These are phyloP conservation scores for Hyaloscypha variabilis DNA, from an alignment of 495 filamentous ascomycete genomes.

Conservation along the genomic window DNA sequence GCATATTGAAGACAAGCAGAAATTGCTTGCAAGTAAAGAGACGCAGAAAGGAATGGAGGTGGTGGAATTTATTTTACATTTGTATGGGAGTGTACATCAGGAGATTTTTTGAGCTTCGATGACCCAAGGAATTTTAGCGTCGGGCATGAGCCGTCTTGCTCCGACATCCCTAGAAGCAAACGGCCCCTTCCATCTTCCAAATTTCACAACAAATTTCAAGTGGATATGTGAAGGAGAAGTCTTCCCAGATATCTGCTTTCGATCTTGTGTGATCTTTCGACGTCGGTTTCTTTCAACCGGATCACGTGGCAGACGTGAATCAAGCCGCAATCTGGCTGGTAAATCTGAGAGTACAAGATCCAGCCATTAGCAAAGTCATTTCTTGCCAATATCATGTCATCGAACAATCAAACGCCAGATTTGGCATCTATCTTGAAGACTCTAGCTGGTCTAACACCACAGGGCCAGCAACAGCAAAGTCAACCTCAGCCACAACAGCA, in stretches of 20 bases:
- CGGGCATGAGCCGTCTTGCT: neutral
- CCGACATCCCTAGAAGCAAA: neutral
- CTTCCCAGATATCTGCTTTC: neutral
- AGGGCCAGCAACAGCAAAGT: constrained; percentile 26
- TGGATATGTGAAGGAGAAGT: neutral
- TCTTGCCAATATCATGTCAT: constrained; percentile 34
- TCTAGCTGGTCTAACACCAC: constrained; percentile 45
- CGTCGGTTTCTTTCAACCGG: neutral
- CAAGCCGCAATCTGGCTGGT: neutral
- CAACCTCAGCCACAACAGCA: constrained; percentile 17
- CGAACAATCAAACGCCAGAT: constrained; percentile 45
- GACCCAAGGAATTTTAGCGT: constrained; percentile 22
- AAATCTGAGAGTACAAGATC: constrained; percentile 3
- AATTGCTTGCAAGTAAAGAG: neutral
- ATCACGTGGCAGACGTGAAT: neutral
- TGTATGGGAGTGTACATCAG: constrained; percentile 23
- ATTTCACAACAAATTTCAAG: neutral
- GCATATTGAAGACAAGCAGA: constrained; percentile 49
- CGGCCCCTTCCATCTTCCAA: neutral
- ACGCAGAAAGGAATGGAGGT: neutral
- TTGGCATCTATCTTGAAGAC: constrained; percentile 57
- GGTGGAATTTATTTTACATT: constrained; percentile 21
- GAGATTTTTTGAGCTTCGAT: constrained; percentile 27
- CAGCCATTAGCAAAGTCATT: neutral
- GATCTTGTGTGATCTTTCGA: neutral